A percentile compares a stretch with the other conserved stretches of the same genome.
Conservation (phyloP, 257 asterid species). For the Scutellaria minor region DNA sequence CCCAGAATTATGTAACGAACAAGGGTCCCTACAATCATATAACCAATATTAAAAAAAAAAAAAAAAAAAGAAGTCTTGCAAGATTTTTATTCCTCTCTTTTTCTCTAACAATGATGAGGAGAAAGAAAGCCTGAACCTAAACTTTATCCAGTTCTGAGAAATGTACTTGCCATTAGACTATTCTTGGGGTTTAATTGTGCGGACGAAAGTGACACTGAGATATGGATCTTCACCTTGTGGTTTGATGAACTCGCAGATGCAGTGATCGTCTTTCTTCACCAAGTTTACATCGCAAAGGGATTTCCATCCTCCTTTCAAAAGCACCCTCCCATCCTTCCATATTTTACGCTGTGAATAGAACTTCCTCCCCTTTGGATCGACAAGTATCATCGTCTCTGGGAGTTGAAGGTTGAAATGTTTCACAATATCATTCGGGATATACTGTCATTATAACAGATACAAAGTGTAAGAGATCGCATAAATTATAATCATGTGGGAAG, state of each 20-base stretch:
- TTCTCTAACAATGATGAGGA: too few relatives aligned
- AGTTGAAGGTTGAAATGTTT: background rate
- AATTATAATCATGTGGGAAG: too few relatives aligned
- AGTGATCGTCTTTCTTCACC: background rate
- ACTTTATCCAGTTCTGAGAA: too few relatives aligned
- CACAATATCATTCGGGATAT: slow-evolving; percentile 15
- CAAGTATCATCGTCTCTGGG: background rate
- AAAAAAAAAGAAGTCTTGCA: too few relatives aligned
- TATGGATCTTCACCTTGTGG: background rate
- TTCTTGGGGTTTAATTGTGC: too few relatives aligned
- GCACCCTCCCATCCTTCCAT: slow-evolving; percentile 22
- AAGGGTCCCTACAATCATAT: too few relatives aligned
- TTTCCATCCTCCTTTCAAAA: slow-evolving; percentile 21
- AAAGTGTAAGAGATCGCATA: background rate
- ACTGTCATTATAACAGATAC: background rate
- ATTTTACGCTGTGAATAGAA: background rate
- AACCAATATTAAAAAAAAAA: too few relatives aligned
- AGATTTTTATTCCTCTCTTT: too few relatives aligned
- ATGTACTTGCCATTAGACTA: too few relatives aligned
- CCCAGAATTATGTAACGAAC: too few relatives aligned
- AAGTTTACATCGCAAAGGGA: background rate
- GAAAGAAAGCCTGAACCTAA: too few relatives aligned
- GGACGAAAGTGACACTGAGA: slow-evolving; percentile 6
- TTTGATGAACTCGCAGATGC: slow-evolving; percentile 21
- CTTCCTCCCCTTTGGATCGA: slow-evolving; percentile 22